Evolutionary conservation across 1,284 basidiomycete species (phyloP), one percentile per base, ranked within the genome.

Genomic region (Crucibulum cyathiforme): DNA sequence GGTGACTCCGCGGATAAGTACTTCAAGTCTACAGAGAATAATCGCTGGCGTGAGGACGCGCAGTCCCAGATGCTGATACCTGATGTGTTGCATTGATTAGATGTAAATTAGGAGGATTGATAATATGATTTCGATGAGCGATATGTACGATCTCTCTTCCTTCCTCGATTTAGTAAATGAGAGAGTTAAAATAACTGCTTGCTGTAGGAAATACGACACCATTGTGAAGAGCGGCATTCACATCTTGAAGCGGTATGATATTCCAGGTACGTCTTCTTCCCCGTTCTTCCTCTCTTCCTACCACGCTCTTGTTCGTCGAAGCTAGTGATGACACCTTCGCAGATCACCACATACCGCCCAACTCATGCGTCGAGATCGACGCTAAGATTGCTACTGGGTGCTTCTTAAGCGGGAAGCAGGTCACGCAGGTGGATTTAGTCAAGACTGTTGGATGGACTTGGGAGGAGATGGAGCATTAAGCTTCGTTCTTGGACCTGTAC

Each of bases 381-480:
- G 94, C 94, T 31, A 96, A 95, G 87, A 98, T 98, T 69, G 93
- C 94, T 17, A 88, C 94, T 6, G 95, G 95, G 2, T 97, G 97
- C 76, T 96, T 94, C 78, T 90, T 90, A 45, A 90, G 84, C 65
- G 88, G 87, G 6, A 95, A 94, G 74, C 82, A 90, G 71, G 76
- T 94, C 55, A 89, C 88, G 0, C 85, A 93, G 69, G 90, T 85
- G 10, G 90, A 95, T 70, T 77, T 97, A 38, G 80, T 88, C 58
- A 89, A 90, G 83, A 96, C 95, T 0, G 93, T 96, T 5, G 96
- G 96, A 0, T 82, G 95, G 56, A 88, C 91, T 17, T 96, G 94
- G 95, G 94, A 93, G 71, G 90, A 93, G 77, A 87, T 88, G 38
- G 88, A 93, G 71, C 88, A 92, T 75, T 90, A 19, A 24, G 24